These are phyloP conservation scores for Triticum aestivum DNA, from an alignment of 176 grass and related monocot species.

Conservation along the genomic window DNA sequence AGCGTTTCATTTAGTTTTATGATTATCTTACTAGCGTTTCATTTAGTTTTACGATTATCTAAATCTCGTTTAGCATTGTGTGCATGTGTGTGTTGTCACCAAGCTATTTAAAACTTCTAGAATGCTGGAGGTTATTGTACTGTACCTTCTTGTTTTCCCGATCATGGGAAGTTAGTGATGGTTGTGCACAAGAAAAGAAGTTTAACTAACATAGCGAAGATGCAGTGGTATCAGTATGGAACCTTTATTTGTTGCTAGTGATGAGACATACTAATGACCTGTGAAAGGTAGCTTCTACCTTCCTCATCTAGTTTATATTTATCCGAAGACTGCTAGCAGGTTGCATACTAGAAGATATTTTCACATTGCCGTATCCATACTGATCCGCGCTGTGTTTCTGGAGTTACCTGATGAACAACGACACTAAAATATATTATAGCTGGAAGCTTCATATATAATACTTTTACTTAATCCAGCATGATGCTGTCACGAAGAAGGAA, in stretches of 20 bases:
- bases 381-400: conserved; percentile 52
- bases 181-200: conserved; percentile 66
- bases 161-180: conserved; percentile 56
- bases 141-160: conserved; percentile 23
- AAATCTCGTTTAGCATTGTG: neutral
- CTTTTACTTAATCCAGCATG: conserved; percentile 24
- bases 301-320: conserved; percentile 54
- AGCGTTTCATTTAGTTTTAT: conserved; percentile 21
- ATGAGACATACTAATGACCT: conserved; percentile 29
- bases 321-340: conserved; percentile 19
- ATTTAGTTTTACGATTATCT: conserved; percentile 15
- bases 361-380: conserved; percentile 52
- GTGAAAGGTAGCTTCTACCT: conserved; percentile 61
- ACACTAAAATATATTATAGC: conserved; percentile 42
- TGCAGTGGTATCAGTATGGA: conserved; percentile 15
- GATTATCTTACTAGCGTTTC: conserved; percentile 5
- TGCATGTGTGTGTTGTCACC: conserved; percentile 5
- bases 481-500: conserved; percentile 40
- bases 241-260: conserved; percentile 24
- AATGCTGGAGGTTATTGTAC: neutral
- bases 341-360: conserved; percentile 54
- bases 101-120: conserved; percentile 23
- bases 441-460: conserved; percentile 49
- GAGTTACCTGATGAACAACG: conserved; percentile 30
- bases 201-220: conserved; percentile 58